Evolutionary conservation across 257 asterid genomes (phyloP), one percentile per base, ranked within the genome.

Genomic region (Scutellaria minor): DNA sequence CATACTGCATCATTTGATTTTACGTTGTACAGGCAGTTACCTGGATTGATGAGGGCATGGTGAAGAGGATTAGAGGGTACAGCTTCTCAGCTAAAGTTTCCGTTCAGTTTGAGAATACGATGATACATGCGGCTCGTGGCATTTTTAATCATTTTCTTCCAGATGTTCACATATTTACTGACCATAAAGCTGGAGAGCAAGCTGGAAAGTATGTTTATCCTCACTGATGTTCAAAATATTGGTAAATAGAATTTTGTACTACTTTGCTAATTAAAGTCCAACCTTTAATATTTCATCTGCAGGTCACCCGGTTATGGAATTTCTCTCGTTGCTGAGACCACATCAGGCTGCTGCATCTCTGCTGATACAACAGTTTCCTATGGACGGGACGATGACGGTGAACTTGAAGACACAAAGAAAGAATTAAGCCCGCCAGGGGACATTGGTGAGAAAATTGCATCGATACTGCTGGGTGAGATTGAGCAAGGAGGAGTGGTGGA

Each of bases 401-500:
- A 81, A 9, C 44, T 81, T 12, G 98, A 85, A 15, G 90, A 83
- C 8, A 89, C 83, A 57, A 79, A 83, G 81, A 80, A 77, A 78
- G 85, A 81, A 51, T 75, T 87, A 74, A 83, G 78, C 66, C 92
- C 89, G 39, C 91, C 99, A 1, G 96, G 66, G 41, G 94, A 87
- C 39, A 60, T 84, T 9, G 98, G 98, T 45, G 89, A 79, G 83
- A 79, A 86, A 75, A 80, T 86, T 50, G 97, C 98, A 42, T 78
- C 84, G 20, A 65, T 73, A 12, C 82, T 95, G 53, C 79, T 95
- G 37, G 76, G 70, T 45, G 96, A 92, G 88, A 87, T 95, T 72
- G 89, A 92, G 75, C 93, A 90, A 77, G 97, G 98, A 7, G 99
- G 97, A n/a, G 96, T 95, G 6, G 97, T 95, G 41, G 99, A 92